Percentiles rank a stretch among this genome's conserved stretches.
phyloP scores from a whole-genome alignment of 441 rosid species.

The Metrosideros polymorpha region DNA sequence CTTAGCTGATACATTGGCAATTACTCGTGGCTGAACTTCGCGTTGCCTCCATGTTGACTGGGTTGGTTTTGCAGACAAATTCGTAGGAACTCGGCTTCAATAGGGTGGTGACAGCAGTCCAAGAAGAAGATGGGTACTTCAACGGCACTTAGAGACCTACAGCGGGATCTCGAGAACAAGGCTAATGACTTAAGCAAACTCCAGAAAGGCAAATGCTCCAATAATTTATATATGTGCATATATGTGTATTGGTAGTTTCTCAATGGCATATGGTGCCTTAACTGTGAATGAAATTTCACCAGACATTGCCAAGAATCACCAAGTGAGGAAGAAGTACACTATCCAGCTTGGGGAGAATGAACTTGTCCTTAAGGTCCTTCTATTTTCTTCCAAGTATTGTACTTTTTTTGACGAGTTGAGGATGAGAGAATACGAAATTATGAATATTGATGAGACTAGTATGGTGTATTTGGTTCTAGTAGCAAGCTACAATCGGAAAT shows the following conservation, averaged over 20 bases:
- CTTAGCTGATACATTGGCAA: not conserved
- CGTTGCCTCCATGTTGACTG: not conserved
- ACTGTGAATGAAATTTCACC: not conserved
- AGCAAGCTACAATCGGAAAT: not conserved
- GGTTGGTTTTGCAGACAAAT: not conserved
- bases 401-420: not conserved
- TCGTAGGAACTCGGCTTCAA: not conserved
- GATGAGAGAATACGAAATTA: not conserved
- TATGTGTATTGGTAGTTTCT: not conserved
- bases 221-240: not conserved
- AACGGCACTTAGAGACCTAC: constrained; percentile 55
- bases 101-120: not conserved
- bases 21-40: not conserved
- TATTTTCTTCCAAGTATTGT: not conserved
- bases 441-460: not conserved
- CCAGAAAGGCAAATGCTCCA: constrained; percentile 52
- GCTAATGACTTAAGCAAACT: constrained; percentile 77
- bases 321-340: constrained; percentile 85
- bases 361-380: constrained; percentile 79
- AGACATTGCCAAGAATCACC: constrained; percentile 86
- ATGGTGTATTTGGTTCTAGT: not conserved
- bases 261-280: not conserved
- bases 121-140: constrained; percentile 42
- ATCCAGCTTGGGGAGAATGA: constrained; percentile 94
- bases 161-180: constrained; percentile 76